Percentiles rank a stretch among this genome's conserved stretches.
These are phyloP conservation scores for Boletus eberwhitei DNA, from an alignment of 768 basidiomycete species.

Conservation along the genomic window DNA sequence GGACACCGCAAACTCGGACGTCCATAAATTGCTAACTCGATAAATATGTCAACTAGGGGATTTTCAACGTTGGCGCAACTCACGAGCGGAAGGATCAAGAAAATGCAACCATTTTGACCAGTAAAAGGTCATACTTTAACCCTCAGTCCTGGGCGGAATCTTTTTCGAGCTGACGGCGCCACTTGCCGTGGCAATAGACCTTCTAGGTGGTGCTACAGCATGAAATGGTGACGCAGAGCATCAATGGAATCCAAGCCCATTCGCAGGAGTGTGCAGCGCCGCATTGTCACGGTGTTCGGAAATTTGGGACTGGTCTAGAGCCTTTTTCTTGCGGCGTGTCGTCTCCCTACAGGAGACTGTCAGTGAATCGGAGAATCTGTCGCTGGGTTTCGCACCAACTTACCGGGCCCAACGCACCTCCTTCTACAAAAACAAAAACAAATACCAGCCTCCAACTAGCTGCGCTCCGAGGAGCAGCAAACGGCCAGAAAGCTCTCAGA, in stretches of 20 bases:
- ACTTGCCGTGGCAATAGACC: not conserved
- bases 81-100: not conserved
- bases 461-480: not conserved
- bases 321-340: constrained; percentile 1
- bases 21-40: not conserved
- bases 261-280: not conserved
- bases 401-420: not conserved
- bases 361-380: constrained; percentile 20
- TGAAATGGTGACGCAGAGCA: not conserved
- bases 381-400: constrained; percentile 17
- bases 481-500: not conserved
- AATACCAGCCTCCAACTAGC: constrained; percentile 9
- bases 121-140: not conserved
- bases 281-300: not conserved
- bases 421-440: constrained; percentile 20
- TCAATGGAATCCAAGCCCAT: not conserved
- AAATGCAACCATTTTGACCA: not conserved
- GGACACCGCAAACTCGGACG: not conserved
- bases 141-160: not conserved
- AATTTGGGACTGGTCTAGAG: not conserved
- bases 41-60: not conserved
- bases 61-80: not conserved
- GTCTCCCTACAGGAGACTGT: not conserved
- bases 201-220: constrained; percentile 1
- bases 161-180: not conserved